Percentiles rank a stretch among this genome's conserved stretches.
Evolutionary conservation across 2,329 filamentous ascomycete species (phyloP).

Genomic region (Alternaria gaisen): DNA sequence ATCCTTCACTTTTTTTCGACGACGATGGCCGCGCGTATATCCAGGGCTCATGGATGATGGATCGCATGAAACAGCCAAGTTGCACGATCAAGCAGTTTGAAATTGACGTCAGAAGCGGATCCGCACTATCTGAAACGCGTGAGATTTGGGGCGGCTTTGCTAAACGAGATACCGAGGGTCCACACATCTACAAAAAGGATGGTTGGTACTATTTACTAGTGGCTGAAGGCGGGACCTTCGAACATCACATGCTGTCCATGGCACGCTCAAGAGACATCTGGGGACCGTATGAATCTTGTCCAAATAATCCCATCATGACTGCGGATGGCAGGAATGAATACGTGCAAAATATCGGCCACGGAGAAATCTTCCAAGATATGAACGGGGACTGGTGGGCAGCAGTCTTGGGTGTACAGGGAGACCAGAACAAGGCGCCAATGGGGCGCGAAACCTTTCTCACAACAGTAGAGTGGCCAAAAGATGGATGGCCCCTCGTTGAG

Average conservation of each 20-base stretch:
- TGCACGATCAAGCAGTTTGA: slow-evolving; percentile 11
- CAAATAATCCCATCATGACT: slow-evolving; percentile 36
- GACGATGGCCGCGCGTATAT: slow-evolving; percentile 58
- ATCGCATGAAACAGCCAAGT: background rate
- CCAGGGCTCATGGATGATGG: slow-evolving; percentile 46
- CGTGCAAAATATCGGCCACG: slow-evolving; percentile 65
- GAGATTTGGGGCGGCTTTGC: slow-evolving; percentile 8
- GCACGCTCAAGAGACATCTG: slow-evolving; percentile 37
- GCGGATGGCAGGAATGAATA: slow-evolving; percentile 36
- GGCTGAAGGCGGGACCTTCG: slow-evolving; percentile 37
- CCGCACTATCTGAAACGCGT: background rate
- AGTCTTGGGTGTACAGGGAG: slow-evolving; percentile 53
- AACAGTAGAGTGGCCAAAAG: slow-evolving; percentile 20
- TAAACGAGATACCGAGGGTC: slow-evolving; percentile 31
- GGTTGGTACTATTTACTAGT: slow-evolving; percentile 44
- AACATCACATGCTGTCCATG: slow-evolving; percentile 39
- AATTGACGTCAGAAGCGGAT: slow-evolving; percentile 4
- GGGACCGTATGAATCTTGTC: slow-evolving; percentile 36
- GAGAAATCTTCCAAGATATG: slow-evolving; percentile 64
- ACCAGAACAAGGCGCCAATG: slow-evolving; percentile 15
- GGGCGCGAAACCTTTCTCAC: slow-evolving; percentile 22
- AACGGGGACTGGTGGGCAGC: slow-evolving; percentile 64
- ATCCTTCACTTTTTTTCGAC: slow-evolving; percentile 15
- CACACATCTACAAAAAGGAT: slow-evolving; percentile 44
- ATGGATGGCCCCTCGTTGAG: slow-evolving; percentile 55